phyloP scores from a whole-genome alignment of 129 eudicot species.

The Pittosporum tobira region DNA sequence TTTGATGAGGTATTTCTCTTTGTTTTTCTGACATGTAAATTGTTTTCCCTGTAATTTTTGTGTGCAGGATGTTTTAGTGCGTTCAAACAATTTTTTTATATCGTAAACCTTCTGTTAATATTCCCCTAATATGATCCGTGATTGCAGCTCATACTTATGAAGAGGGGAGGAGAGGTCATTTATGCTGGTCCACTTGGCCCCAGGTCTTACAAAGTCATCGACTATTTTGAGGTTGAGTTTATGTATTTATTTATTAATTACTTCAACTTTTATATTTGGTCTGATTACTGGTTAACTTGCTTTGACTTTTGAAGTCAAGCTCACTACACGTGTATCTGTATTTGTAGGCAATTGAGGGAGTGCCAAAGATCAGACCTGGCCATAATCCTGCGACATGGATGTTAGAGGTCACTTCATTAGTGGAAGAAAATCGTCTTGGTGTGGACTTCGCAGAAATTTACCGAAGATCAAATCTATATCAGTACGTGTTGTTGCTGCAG shows the following conservation, averaged over 20 bases:
- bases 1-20: constrained; percentile 75
- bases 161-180: constrained; percentile 93
- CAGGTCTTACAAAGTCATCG: constrained; percentile 69
- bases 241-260: not conserved
- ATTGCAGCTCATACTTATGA: constrained; percentile 87
- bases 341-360: constrained; percentile 79
- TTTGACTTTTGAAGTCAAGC: not conserved
- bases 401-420: constrained; percentile 80
- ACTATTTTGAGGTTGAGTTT: constrained; percentile 72
- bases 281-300: not conserved
- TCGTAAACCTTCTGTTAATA: not conserved
- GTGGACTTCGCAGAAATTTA: constrained; percentile 90
- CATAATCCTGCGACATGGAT: constrained; percentile 98
- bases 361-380: constrained; percentile 63
- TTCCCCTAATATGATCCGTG: not conserved
- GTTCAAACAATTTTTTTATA: not conserved
- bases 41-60: not conserved
- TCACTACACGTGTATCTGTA: constrained; percentile 5
- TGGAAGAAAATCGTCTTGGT: constrained; percentile 75
- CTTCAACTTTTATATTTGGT: not conserved
- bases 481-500: constrained; percentile 37
- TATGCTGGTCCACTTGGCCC: constrained; percentile 95
- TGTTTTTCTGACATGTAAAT: not conserved
- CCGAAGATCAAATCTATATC: constrained; percentile 57
- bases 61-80: not conserved